A percentile compares a stretch with the other conserved stretches of the same genome.
Evolutionary conservation across 208 protist genomes (phyloP).

Genomic region (Trypanosoma congolense): DNA sequence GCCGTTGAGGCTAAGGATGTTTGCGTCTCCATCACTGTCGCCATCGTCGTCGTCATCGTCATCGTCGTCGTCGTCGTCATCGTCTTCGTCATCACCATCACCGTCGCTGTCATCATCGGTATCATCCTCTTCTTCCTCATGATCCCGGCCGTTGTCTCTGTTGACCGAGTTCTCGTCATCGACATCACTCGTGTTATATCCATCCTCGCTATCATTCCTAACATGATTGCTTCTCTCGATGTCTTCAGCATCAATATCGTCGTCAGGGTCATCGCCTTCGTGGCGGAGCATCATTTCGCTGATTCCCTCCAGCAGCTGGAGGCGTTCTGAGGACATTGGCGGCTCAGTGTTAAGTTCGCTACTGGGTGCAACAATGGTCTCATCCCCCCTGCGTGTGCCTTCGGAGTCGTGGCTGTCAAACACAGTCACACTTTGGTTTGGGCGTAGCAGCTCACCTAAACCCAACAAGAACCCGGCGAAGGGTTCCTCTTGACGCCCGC

Average conservation of each 20-base stretch:
- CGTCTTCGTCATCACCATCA: constrained; percentile 1
- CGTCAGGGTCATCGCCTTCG: constrained; percentile 3
- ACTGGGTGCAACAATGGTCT: background rate
- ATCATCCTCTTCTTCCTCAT: constrained; percentile 5
- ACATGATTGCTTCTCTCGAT: no score
- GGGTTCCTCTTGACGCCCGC: constrained; percentile 7
- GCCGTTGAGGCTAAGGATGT: constrained; percentile 12
- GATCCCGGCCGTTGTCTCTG: constrained; percentile 9
- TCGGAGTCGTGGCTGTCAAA: constrained; percentile 3
- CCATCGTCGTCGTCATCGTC: constrained; percentile 11
- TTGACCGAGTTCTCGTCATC: background rate
- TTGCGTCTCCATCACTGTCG: constrained; percentile 10
- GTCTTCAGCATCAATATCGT: background rate
- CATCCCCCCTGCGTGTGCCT: background rate
- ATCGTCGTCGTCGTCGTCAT: constrained; percentile 3
- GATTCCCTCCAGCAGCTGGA: background rate
- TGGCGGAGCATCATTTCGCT: background rate
- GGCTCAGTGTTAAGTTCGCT: background rate
- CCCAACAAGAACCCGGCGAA: background rate
- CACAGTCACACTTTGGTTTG: background rate
- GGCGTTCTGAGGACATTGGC: background rate
- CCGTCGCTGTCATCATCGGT: background rate
- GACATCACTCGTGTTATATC: background rate
- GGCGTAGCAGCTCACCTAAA: constrained; percentile 12
- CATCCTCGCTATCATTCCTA: background rate